A percentile compares a stretch with the other conserved stretches of the same genome.
phyloP scores from a whole-genome alignment of 208 protist species.

The Leptomonas seymouri region DNA sequence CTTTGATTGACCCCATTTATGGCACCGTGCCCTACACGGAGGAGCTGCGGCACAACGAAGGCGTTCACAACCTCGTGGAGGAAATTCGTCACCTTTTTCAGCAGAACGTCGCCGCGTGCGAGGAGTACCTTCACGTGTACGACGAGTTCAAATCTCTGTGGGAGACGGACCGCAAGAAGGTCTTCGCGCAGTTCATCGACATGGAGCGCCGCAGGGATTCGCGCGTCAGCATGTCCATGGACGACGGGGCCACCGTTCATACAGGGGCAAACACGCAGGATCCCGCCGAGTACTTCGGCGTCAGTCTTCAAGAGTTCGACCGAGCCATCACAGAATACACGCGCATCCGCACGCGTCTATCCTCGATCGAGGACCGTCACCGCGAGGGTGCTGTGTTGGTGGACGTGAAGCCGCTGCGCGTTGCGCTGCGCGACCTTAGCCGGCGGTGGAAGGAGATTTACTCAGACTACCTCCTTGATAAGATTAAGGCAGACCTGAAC shows the following conservation, averaged over 20 bases:
- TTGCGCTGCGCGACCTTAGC: conserved; percentile 91
- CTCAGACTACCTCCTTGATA: conserved; percentile 93
- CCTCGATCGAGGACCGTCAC: conserved; percentile 88
- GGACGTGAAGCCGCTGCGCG: conserved; percentile 96
- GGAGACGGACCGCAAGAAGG: conserved; percentile 88
- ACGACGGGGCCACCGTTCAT: conserved; percentile 39
- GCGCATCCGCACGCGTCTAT: conserved; percentile 78
- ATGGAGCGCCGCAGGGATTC: conserved; percentile 35
- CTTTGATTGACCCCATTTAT: conserved; percentile 64
- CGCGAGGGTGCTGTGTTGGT: conserved; percentile 93
- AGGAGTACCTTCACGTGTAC: conserved; percentile 84
- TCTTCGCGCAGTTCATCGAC: conserved; percentile 89
- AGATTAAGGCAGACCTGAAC: conserved; percentile 86
- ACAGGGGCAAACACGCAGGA: conserved; percentile 36
- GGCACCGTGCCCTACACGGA: conserved; percentile 48
- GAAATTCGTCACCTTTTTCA: conserved; percentile 80
- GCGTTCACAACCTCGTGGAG: conserved; percentile 58
- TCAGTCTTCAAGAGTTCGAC: conserved; percentile 93
- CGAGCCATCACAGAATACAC: conserved; percentile 94
- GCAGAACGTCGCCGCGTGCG: conserved; percentile 78
- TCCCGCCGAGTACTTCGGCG: conserved; percentile 88
- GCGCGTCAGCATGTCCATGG: conserved; percentile 48
- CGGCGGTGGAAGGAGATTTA: conserved; percentile 96
- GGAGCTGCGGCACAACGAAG: conserved; percentile 63
- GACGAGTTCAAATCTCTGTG: conserved; percentile 93